phyloP scores from a whole-genome alignment of 1,284 basidiomycete genomes.

The Kalmanozyma brasiliensis region DNA sequence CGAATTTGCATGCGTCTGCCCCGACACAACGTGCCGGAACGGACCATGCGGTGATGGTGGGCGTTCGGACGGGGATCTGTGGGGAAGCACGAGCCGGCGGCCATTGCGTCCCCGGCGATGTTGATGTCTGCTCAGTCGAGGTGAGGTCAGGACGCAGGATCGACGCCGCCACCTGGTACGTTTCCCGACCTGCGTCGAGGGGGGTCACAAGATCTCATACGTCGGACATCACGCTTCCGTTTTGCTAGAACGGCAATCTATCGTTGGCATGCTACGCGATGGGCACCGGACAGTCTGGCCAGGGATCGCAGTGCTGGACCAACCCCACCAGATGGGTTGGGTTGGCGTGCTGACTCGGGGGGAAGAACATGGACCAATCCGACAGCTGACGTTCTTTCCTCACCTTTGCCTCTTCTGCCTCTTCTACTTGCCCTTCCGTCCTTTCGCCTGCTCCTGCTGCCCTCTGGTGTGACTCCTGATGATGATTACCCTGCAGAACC shows the following conservation, averaged over 20 bases:
- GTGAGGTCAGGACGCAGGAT: no score
- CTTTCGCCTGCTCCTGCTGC: background rate
- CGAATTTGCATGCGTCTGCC: no score
- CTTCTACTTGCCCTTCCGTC: no score
- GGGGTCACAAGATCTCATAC: conserved; percentile 10
- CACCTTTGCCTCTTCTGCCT: background rate
- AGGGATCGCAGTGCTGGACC: conserved; percentile 33
- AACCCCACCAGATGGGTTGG: conserved; percentile 23
- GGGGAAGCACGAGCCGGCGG: no score
- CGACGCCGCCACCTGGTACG: no score
- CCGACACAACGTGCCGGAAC: no score
- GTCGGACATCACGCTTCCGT: conserved; percentile 4
- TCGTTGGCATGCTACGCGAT: background rate
- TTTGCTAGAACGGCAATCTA: background rate
- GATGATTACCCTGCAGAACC: conserved; percentile 30
- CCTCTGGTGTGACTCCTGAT: background rate
- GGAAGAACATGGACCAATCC: conserved; percentile 40
- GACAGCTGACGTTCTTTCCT: conserved; percentile 10
- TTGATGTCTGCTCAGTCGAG: no score
- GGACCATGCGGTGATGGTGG: no score
- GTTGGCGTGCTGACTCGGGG: conserved; percentile 16
- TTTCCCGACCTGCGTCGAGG: no score
- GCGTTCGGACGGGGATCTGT: no score
- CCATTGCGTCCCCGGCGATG: no score
- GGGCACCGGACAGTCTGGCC: conserved; percentile 32